Conservation (phyloP, 139 green algal genomes). For the Parachlorella kessleri region DNA sequence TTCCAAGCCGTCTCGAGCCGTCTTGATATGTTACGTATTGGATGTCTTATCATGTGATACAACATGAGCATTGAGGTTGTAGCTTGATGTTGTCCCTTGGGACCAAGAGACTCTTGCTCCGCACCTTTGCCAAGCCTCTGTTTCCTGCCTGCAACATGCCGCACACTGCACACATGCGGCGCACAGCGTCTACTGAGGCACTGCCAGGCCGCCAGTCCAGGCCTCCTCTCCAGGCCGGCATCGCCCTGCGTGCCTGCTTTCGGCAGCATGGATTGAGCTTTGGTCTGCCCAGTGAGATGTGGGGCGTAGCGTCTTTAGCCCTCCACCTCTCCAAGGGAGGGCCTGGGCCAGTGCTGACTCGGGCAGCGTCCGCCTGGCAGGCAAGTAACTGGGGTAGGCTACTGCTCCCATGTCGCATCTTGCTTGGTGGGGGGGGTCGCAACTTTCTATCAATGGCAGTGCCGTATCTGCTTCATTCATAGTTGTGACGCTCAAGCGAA, state of each 20-base stretch:
- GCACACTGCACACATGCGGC: too few species aligned
- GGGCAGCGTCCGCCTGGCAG: neutral
- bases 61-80: neutral
- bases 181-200: neutral
- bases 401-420: too few species aligned
- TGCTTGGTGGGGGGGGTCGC: too few species aligned
- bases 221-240: neutral
- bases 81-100: neutral
- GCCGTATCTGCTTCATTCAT: neutral
- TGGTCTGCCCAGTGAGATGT: conserved; percentile 30
- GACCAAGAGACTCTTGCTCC: neutral
- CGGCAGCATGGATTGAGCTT: conserved; percentile 3
- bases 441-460: neutral
- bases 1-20: too few species aligned
- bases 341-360: neutral
- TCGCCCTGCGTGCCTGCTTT: neutral
- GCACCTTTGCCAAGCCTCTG: neutral
- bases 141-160: too few species aligned
- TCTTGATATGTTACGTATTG: neutral
- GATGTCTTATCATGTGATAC: neutral
- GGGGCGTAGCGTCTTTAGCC: conserved; percentile 24
- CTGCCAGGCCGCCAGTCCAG: neutral
- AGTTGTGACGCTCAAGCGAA: neutral
- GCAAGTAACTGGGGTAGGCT: too few species aligned
- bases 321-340: conserved; percentile 2